These are phyloP conservation scores for Phytophthora crassamura DNA, from an alignment of 352 stramenopile species.

Conservation along the genomic window DNA sequence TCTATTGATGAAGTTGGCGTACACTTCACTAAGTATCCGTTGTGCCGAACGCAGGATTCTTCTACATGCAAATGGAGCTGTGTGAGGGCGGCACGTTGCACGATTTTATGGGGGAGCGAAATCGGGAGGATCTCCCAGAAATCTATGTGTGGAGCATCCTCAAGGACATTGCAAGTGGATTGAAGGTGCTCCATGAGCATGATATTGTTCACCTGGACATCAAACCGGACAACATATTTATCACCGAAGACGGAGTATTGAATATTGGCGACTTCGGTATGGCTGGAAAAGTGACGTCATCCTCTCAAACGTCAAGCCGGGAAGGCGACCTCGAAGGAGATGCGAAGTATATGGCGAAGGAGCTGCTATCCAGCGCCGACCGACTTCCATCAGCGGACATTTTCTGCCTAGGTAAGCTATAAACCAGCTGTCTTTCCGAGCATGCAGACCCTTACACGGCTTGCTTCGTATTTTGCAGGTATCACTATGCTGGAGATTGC, in stretches of 20 bases:
- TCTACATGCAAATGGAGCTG: slow-evolving; percentile 96
- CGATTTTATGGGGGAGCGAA: slow-evolving; percentile 59
- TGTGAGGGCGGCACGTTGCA: slow-evolving; percentile 90
- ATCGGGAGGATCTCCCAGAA: slow-evolving; percentile 51
- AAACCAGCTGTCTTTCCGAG: background rate
- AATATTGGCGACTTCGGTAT: slow-evolving; percentile 96
- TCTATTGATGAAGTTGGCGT: background rate
- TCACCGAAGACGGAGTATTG: slow-evolving; percentile 61
- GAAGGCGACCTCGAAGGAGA: slow-evolving; percentile 93
- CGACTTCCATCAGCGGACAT: slow-evolving; percentile 90
- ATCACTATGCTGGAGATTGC: slow-evolving; percentile 75
- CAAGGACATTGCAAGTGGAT: slow-evolving; percentile 70
- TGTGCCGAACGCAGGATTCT: slow-evolving; percentile 53
- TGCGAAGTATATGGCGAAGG: slow-evolving; percentile 91
- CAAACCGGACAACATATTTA: slow-evolving; percentile 97
- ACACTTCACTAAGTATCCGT: background rate
- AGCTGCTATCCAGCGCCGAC: slow-evolving; percentile 80
- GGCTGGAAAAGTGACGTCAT: slow-evolving; percentile 59
- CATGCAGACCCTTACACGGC: slow-evolving; percentile 1
- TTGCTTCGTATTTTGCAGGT: slow-evolving; percentile 34
- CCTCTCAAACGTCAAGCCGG: slow-evolving; percentile 25
- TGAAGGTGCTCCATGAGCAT: slow-evolving; percentile 91
- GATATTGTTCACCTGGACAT: slow-evolving; percentile 96
- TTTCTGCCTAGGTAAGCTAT: slow-evolving; percentile 92
- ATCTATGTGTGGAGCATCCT: slow-evolving; percentile 78